A percentile compares a stretch with the other conserved stretches of the same genome.
These are phyloP conservation scores for Dorcoceras hygrometricum DNA, from an alignment of 257 asterid species.

Conservation along the genomic window DNA sequence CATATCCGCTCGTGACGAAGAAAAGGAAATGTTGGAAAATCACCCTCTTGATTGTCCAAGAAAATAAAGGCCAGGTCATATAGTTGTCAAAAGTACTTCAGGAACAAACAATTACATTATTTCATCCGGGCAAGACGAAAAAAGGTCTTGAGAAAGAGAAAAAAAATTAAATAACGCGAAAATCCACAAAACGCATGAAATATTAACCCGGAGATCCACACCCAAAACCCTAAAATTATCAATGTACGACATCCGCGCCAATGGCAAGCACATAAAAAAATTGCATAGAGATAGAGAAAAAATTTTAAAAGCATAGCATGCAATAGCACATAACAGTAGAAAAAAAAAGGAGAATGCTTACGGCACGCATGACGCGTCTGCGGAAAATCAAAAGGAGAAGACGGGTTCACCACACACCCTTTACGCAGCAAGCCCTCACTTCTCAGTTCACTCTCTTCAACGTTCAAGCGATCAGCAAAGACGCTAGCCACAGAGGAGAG, in stretches of 20 bases:
- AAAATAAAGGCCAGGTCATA: not conserved
- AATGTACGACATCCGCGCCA: not conserved
- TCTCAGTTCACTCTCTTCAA: no score
- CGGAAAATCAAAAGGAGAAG: not conserved
- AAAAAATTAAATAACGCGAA: not conserved
- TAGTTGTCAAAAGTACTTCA: not conserved
- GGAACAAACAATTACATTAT: not conserved
- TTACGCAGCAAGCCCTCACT: no score
- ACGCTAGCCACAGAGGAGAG: no score
- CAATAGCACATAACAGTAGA: not conserved
- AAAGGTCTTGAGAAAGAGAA: not conserved
- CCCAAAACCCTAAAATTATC: constrained; percentile 38
- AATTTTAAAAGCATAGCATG: not conserved
- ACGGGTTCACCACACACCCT: no score
- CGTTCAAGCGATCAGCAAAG: no score
- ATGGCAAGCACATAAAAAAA: constrained; percentile 10
- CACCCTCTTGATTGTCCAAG: not conserved
- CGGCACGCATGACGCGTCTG: no score
- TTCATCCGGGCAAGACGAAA: not conserved
- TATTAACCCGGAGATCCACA: constrained; percentile 14
- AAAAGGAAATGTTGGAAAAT: no score
- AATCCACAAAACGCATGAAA: not conserved
- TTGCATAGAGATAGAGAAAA: constrained; percentile 28
- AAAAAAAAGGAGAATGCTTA: constrained; percentile 10
- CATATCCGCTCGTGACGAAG: not conserved